Conservation (phyloP, 208 protist species). For the Acanthamoeba triangularis region DNA sequence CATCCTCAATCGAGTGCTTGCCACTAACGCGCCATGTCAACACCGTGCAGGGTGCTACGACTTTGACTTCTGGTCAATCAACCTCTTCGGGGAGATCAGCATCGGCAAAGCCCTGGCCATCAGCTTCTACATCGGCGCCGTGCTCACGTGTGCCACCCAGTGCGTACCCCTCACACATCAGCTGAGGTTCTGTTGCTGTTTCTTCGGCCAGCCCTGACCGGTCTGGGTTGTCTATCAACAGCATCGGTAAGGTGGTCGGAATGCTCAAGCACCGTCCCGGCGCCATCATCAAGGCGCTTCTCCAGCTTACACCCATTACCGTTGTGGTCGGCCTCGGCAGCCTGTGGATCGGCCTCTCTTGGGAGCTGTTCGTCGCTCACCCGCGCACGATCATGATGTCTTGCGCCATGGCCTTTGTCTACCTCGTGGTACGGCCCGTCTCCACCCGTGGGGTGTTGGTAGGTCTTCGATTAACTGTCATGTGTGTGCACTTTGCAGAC, state of each 20-base stretch:
- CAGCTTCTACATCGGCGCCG: slow-evolving; percentile 14
- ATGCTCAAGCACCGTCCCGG: slow-evolving; percentile 25
- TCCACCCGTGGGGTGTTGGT: too few species aligned
- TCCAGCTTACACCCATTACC: slow-evolving; percentile 1
- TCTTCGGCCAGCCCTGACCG: too few species aligned
- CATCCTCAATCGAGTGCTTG: background rate
- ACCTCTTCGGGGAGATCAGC: background rate
- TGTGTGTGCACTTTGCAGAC: background rate
- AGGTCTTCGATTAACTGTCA: too few species aligned
- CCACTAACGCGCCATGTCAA: background rate
- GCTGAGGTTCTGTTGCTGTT: too few species aligned
- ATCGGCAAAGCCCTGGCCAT: background rate
- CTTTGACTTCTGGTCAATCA: slow-evolving; percentile 18
- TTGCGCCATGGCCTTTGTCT: slow-evolving; percentile 11
- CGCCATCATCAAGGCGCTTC: slow-evolving; percentile 21
- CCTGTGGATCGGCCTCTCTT: slow-evolving; percentile 1
- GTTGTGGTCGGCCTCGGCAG: slow-evolving; percentile 13
- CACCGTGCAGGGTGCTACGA: background rate
- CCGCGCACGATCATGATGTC: slow-evolving; percentile 40
- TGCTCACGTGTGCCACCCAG: slow-evolving; percentile 14
- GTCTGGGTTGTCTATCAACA: background rate
- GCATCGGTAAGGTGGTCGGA: background rate
- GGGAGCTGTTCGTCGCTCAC: slow-evolving; percentile 9
- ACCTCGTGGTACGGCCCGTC: background rate
- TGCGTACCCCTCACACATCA: too few species aligned